Conservation (phyloP, 164 flowering plant genomes). For the Cinnamomum micranthum region DNA sequence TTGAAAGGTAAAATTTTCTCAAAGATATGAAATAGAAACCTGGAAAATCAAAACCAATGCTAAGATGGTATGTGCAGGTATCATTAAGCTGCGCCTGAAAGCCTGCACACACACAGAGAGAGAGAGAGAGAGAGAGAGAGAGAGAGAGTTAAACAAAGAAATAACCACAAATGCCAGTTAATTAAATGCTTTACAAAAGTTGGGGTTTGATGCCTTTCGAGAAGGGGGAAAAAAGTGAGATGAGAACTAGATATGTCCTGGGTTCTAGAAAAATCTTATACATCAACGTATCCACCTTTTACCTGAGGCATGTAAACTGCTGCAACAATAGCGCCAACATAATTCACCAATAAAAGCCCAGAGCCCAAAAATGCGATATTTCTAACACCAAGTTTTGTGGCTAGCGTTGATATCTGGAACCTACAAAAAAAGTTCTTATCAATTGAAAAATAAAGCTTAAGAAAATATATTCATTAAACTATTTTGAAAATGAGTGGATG, state of each 20-base stretch:
- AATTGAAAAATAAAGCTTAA: not conserved
- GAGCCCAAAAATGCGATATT: constrained; percentile 90
- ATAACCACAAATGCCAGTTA: not conserved
- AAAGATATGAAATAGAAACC: constrained; percentile 36
- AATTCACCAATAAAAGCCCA: constrained; percentile 75
- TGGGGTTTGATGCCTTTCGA: too few relatives aligned
- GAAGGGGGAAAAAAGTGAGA: too few relatives aligned
- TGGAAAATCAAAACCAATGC: constrained; percentile 70
- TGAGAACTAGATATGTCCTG: not conserved
- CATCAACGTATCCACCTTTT: not conserved
- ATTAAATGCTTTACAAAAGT: too few relatives aligned
- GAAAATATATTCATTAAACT: not conserved
- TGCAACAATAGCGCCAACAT: constrained; percentile 65
- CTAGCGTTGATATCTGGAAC: constrained; percentile 94
- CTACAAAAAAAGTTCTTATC: constrained; percentile 29
- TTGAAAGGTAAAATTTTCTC: not conserved
- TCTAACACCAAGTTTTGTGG: constrained; percentile 94
- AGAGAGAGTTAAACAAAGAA: not conserved
- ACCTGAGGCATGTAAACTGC: constrained; percentile 93
- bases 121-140: too few relatives aligned
- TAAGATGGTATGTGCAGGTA: constrained; percentile 66
- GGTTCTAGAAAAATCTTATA: not conserved
- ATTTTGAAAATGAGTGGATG: too few relatives aligned
- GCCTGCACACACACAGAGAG: constrained; percentile 43
- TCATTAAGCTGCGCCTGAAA: constrained; percentile 74